Evolutionary conservation across 2,329 filamentous ascomycete species (phyloP), one percentile per base, ranked within the genome.

Genomic region (Claviceps quebecensis): DNA sequence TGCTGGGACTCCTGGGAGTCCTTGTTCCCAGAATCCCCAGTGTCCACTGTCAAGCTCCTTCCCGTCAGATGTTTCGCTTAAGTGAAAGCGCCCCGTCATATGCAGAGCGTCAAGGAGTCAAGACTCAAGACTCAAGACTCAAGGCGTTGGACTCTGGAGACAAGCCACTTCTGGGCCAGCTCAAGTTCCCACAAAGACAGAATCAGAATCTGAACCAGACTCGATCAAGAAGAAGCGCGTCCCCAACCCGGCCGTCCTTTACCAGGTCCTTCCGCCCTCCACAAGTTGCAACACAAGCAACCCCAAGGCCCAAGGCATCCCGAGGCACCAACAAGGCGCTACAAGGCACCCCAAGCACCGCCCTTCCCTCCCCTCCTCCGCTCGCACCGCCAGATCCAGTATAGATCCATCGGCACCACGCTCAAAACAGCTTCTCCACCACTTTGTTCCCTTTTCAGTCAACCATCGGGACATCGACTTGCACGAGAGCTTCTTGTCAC

Each of bases 371-470:
- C 66, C 67, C 69, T 60, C 63, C 63, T 64, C 64, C 63, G 62
- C 71, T 73, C 71, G 71, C 71, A 70, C 71, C 71, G 69, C 77
- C 76, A 77, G 75, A 80, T 79, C 72, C 71, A 80, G 77, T 77
- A 78, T 79, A 80, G 77, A 73, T 71, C 74, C 73, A 73, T 78
- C 75, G 73, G 75, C 76, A 78, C 74, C 73, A 78, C 74, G 71
- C 76, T 77, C 76, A 77, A 80, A 79, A 69, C 70, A 80, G 76
- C 49, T 77, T 77, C 75, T 78, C 75, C 76, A 78, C 76, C 71
- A 71, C 67, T 69, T 47, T 70, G 72, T 77, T 70, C 64, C 69
- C 70, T 69, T 74, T 77, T 74, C 73, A 61, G 52, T 53, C 52
- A 36, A 46, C 52, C 49, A 52, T 54, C 52, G 48, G 52, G 52